phyloP scores from a whole-genome alignment of 352 stramenopile species.

The Plasmopara muralis region DNA sequence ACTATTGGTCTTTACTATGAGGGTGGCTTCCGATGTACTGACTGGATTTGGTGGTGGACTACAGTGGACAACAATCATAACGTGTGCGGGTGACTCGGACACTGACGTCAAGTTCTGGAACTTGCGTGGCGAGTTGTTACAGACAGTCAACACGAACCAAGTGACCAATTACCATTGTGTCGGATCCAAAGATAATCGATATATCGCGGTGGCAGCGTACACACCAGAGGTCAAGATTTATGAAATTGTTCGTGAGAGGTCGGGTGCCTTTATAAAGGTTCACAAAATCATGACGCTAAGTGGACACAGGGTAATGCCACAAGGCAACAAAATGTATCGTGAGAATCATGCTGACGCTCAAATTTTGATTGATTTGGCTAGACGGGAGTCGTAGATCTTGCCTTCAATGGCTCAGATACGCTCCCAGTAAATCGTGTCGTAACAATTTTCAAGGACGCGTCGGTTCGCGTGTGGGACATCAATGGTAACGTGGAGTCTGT shows the following conservation, averaged over 20 bases:
- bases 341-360: constrained; percentile 9
- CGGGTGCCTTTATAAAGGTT: constrained; percentile 68
- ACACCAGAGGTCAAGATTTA: constrained; percentile 82
- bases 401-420: constrained; percentile 65
- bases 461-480: constrained; percentile 73
- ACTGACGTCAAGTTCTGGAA: constrained; percentile 84
- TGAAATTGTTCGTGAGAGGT: constrained; percentile 72
- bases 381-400: constrained; percentile 68
- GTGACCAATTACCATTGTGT: constrained; percentile 77
- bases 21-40: not conserved
- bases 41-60: constrained; percentile 5
- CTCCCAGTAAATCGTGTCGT: constrained; percentile 68
- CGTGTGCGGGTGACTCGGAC: constrained; percentile 54
- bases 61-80: constrained; percentile 74
- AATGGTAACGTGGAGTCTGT: constrained; percentile 40
- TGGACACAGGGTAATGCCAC: constrained; percentile 48
- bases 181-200: constrained; percentile 75
- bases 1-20: not conserved
- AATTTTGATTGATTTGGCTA: constrained; percentile 13
- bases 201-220: constrained; percentile 72
- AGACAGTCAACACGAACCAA: constrained; percentile 76
- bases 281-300: constrained; percentile 83
- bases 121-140: constrained; percentile 51
- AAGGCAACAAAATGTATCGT: not conserved
- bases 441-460: constrained; percentile 73